Base-by-base conservation (phyloP, 2,329 filamentous ascomycete species). In the Xylaria multiplex region DNA sequence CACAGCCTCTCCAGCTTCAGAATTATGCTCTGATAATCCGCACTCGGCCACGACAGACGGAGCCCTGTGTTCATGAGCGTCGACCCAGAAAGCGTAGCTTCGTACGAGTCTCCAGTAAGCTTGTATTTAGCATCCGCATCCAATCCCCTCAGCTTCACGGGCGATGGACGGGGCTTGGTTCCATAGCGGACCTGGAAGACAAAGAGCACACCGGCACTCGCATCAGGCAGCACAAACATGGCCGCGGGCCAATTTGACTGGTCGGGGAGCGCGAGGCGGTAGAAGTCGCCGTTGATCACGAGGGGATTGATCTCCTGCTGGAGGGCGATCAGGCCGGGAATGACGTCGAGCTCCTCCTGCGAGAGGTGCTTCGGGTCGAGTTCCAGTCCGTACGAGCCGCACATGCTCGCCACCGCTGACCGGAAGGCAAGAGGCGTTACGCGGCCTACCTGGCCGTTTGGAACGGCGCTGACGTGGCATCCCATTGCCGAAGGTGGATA, bases 401-500 rank as follows among this genome's bases (percentile, higher is more conserved):
- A 88, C 88, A 90, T 90, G 80, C 90, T 87, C 6, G 88, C 88
- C 0, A 90, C 88, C 62, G 90, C 88, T 0, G 85, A 87, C 40
- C 88, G 86, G 79, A 90, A 90, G 1, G 76, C 75, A 13, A 90
- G 81, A 0, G 87, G 83, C 1, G 84, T 84, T 1, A 81, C 85
- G 22, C 88, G 85, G 0, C 80, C 76, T 0, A 86, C 88, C 40
- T 86, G 77, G 0, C 84, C 82, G 69, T 90, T 90, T 1, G 88
- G 88, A 0, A 88, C 83, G 0, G 83, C 83, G 8, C 86, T 88
- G 40, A 90, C 79, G 73, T 91, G 88, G n/a, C 87, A 88, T 1
- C 86, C 88, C 87, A 90, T 90, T 0, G 87, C 79, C 0, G 85
- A 87, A 0, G 86, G 81, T 0, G 88, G 88, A 73, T 90, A 91